phyloP scores from a whole-genome alignment of 192 early-diverging fungal species.

The Coemansia sp. region DNA sequence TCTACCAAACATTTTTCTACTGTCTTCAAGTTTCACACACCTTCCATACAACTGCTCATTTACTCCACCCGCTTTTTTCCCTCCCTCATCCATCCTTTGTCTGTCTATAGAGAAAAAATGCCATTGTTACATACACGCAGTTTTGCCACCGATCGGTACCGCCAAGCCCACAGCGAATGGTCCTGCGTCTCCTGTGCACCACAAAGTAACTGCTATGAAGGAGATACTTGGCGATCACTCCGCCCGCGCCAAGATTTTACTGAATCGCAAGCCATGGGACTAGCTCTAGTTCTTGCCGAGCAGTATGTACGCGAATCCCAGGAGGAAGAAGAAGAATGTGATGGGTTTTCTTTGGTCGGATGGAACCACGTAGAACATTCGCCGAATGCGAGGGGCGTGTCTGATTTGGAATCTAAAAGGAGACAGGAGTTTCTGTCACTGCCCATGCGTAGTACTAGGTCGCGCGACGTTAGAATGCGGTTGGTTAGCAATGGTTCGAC shows the following conservation, averaged over 20 bases:
- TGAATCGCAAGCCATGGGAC: constrained; percentile 26
- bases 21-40: background rate
- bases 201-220: constrained; percentile 14
- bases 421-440: constrained; percentile 12
- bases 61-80: background rate
- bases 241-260: constrained; percentile 9
- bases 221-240: constrained; percentile 5
- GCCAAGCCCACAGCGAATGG: constrained; percentile 1
- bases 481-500: constrained; percentile 26
- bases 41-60: background rate
- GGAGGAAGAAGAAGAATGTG: background rate
- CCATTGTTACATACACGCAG: constrained; percentile 1
- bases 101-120: background rate
- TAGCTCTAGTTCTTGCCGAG: constrained; percentile 34
- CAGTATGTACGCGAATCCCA: constrained; percentile 24
- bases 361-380: constrained; percentile 5
- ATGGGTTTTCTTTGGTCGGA: background rate
- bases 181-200: constrained; percentile 15
- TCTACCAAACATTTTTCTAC: background rate
- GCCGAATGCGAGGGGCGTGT: background rate
- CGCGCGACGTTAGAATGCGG: constrained; percentile 13
- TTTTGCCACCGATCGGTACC: constrained; percentile 6
- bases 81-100: background rate
- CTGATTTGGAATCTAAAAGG: background rate
- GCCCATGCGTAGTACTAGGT: constrained; percentile 22